Evolutionary conservation across 1,139 yeast genomes (phyloP), one percentile per base, ranked within the genome.

Genomic region (Diutina neorugosa): DNA sequence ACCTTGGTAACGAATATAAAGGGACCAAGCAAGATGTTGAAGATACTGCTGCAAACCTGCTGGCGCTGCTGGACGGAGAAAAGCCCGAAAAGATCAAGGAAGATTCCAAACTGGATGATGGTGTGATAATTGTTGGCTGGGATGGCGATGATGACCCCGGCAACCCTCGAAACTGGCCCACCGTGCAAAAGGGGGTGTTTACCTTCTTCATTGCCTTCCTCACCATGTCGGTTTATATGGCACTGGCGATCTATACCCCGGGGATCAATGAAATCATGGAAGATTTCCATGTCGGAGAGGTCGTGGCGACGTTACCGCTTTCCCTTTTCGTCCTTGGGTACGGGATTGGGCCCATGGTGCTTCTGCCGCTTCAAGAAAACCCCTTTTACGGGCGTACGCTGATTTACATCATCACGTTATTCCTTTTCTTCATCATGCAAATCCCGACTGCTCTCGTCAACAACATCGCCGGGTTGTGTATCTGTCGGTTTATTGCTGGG

Each of bases 181-280:
- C 62, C 0, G 43, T 55, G 12, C 65, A 67, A 51, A 80, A 78
- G 60, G 52, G 65, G 0, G 53, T 76, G 20, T 69, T 78, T 46
- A 64, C 73, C 1, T 20, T 71, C 9, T 66, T 73, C 55, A 67
- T 78, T 34, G 70, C 74, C 52, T 54, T 78, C 44, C 67, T 82
- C 54, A 78, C 86, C 2, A 63, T 71, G 3, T 68, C 77, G 4
- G 81, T 80, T 3, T 82, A 82, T 59, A 77, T 80, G 74, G 84
- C 81, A 4, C 73, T 86, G 0, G 80, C 86, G 1, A 76, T 81
- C 25, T 80, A 77, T 58, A 76, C 85, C 0, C 85, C 87, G 0
- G 84, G 83, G 16, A 56, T 69, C 21, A 65, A 63, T 11, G 60
- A 69, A 31, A 62, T 82, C 50, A 67, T 70, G 61, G 64, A 65